Evolutionary conservation across 1,284 basidiomycete genomes (phyloP).

Genomic region (Apiotrichum brassicae): DNA sequence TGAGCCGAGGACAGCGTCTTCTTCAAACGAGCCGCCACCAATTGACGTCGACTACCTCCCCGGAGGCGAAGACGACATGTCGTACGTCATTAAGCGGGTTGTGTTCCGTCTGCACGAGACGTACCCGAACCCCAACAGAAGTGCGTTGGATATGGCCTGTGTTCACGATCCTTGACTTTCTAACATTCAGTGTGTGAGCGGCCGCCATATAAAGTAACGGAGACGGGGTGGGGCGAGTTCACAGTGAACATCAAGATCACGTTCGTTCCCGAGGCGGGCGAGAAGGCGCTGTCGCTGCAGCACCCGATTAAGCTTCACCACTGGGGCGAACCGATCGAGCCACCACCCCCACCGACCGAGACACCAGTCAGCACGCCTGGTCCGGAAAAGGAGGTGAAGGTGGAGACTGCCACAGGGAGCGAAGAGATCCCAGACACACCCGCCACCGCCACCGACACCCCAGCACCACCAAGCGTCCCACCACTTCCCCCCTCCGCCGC

Average conservation of each 20-base stretch:
- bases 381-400: slow-evolving; percentile 8
- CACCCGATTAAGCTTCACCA: slow-evolving; percentile 97
- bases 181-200: slow-evolving; percentile 85
- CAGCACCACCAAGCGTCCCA: neutral
- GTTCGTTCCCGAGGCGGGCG: slow-evolving; percentile 84
- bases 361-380: slow-evolving; percentile 1
- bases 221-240: slow-evolving; percentile 99
- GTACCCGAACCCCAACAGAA: slow-evolving; percentile 81
- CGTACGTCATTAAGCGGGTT: slow-evolving; percentile 86
- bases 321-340: slow-evolving; percentile 56
- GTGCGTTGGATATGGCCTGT: no score
- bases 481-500: slow-evolving; percentile 2
- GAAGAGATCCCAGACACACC: no score
- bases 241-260: slow-evolving; percentile 90
- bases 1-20: slow-evolving; percentile 52
- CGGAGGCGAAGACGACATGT: slow-evolving; percentile 79
- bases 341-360: slow-evolving; percentile 47
- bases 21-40: slow-evolving; percentile 19
- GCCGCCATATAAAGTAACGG: slow-evolving; percentile 87
- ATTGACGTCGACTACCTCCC: slow-evolving; percentile 41
- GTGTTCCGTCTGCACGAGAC: slow-evolving; percentile 98
- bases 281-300: slow-evolving; percentile 79
- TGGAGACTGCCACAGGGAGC: neutral
- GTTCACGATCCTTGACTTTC: no score
- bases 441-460: neutral